phyloP scores from a whole-genome alignment of 441 rosid species.

The Corymbia calophylla region DNA sequence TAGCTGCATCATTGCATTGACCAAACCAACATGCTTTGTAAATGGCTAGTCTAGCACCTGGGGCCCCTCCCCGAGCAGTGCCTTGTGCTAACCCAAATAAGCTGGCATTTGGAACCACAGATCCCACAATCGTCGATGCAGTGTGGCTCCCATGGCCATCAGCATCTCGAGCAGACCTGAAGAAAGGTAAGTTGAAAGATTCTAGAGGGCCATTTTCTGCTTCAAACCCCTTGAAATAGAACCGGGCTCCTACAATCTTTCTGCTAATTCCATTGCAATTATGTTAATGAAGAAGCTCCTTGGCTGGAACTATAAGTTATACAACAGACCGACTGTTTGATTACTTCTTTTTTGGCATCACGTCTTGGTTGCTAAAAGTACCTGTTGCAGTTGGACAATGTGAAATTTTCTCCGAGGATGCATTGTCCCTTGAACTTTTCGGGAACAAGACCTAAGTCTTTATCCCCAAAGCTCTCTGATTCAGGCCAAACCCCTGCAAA shows the following conservation, averaged over 20 bases:
- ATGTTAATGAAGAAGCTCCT: background rate
- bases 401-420: conserved; percentile 30
- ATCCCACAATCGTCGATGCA: conserved; percentile 33
- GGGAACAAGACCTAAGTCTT: conserved; percentile 34
- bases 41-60: conserved; percentile 37
- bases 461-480: conserved; percentile 35
- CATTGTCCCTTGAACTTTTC: conserved; percentile 40
- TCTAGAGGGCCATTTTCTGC: conserved; percentile 34
- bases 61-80: conserved; percentile 40
- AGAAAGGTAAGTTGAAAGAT: conserved; percentile 12
- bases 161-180: conserved; percentile 33
- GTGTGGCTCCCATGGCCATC: conserved; percentile 49
- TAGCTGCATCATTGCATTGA: conserved; percentile 28
- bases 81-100: conserved; percentile 36
- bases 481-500: conserved; percentile 45
- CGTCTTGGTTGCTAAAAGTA: background rate
- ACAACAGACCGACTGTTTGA: background rate
- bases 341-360: background rate
- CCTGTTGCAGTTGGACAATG: conserved; percentile 30
- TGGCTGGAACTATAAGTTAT: background rate
- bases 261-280: conserved; percentile 14
- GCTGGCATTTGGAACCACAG: conserved; percentile 23
- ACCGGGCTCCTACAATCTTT: conserved; percentile 40
- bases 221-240: conserved; percentile 32
- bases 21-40: conserved; percentile 45